Percentiles rank a stretch among this genome's conserved stretches.
Evolutionary conservation across 345 rosid species (phyloP).

Genomic region (Gossypium herbaceum): DNA sequence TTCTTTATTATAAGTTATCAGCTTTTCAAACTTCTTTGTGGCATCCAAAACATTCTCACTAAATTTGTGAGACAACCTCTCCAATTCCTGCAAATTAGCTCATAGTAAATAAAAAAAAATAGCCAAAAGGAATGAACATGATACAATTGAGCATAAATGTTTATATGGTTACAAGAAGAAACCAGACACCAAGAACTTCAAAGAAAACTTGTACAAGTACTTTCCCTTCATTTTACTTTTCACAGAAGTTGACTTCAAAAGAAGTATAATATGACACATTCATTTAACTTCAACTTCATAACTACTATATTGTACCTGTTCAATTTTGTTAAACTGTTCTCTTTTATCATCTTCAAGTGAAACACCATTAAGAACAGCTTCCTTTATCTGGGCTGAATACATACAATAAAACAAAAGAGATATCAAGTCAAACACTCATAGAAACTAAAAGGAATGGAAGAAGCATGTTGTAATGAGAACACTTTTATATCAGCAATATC

Average conservation of each 20-base stretch:
- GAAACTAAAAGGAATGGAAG: not conserved
- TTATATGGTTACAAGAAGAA: not conserved
- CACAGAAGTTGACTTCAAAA: not conserved
- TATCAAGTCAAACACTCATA: slow-evolving; percentile 13
- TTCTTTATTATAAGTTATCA: slow-evolving; percentile 71
- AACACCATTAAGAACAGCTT: slow-evolving; percentile 87
- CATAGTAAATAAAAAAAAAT: slow-evolving; percentile 4
- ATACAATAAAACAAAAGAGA: slow-evolving; percentile 15
- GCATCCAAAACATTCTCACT: slow-evolving; percentile 87
- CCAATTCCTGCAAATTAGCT: slow-evolving; percentile 55
- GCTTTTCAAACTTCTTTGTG: slow-evolving; percentile 84
- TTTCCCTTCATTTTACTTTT: not conserved
- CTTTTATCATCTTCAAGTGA: slow-evolving; percentile 84
- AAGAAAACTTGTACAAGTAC: not conserved
- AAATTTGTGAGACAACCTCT: slow-evolving; percentile 72
- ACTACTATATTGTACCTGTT: slow-evolving; percentile 52
- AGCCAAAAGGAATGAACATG: not conserved
- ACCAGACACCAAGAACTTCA: not conserved
- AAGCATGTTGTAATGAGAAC: not conserved
- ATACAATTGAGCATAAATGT: not conserved
- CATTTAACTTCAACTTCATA: not conserved
- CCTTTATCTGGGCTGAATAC: slow-evolving; percentile 62
- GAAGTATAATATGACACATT: not conserved
- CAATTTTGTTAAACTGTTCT: slow-evolving; percentile 77
- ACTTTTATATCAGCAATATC: not conserved